A percentile compares a stretch with the other conserved stretches of the same genome.
Evolutionary conservation across 1,284 basidiomycete genomes (phyloP).

Genomic region (Butyriboletus appendiculatus): DNA sequence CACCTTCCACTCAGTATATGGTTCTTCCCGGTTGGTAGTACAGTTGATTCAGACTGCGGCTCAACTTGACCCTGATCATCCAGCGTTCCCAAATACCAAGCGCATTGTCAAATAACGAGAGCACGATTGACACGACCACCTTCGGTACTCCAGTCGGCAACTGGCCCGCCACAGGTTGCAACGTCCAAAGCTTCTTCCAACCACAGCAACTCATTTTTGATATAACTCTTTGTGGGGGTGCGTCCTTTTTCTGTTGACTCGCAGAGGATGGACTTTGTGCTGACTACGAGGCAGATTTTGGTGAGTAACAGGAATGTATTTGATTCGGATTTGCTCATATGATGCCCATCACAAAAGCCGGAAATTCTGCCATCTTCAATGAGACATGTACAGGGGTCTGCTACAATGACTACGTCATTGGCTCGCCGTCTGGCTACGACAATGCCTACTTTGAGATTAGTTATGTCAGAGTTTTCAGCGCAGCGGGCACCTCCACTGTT

Average conservation of each 20-base stretch:
- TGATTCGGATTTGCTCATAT: not conserved
- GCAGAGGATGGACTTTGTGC: not conserved
- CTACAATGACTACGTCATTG: conserved; percentile 76
- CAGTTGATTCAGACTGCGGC: not conserved
- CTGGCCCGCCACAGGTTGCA: conserved; percentile 63
- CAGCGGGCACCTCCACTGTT: conserved; percentile 18
- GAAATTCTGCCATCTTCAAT: conserved; percentile 51
- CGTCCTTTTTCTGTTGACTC: conserved; percentile 5
- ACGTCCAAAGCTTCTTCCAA: conserved; percentile 60
- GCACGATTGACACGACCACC: conserved; percentile 59
- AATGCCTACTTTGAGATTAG: conserved; percentile 79
- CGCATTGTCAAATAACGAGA: conserved; percentile 52
- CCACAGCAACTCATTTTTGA: conserved; percentile 71
- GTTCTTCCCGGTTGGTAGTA: conserved; percentile 62
- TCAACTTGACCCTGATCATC: conserved; percentile 4
- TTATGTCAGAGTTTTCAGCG: conserved; percentile 57
- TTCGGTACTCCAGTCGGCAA: conserved; percentile 71
- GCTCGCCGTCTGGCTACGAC: conserved; percentile 62
- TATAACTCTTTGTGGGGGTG: conserved; percentile 71
- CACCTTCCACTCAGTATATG: conserved; percentile 53
- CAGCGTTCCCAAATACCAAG: conserved; percentile 60
- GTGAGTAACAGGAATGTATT: conserved; percentile 36
- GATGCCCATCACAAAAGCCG: conserved; percentile 35
- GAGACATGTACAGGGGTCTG: conserved; percentile 67
- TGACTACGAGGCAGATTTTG: conserved; percentile 34